Percentiles rank a stretch among this genome's conserved stretches.
Conservation (phyloP, 140 eudicot species). For the Cichorium intybus region DNA sequence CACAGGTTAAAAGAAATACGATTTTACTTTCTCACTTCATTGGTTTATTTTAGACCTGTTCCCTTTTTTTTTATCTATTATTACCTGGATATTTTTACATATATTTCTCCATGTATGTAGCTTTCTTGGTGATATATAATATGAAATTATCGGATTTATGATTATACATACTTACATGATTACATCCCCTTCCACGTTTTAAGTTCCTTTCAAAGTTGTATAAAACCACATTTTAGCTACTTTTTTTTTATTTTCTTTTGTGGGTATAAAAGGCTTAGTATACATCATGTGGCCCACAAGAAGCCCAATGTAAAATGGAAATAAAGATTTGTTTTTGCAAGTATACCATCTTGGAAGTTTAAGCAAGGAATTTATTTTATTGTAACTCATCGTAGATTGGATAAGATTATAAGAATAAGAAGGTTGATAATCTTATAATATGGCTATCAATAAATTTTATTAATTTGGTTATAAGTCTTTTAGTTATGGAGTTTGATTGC, state of each 20-base stretch:
- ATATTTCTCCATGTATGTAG: conserved; percentile 28
- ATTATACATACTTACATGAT: conserved; percentile 8
- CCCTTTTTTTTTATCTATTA: conserved; percentile 12
- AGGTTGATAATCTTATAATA: too few relatives aligned
- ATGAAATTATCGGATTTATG: conserved; percentile 12
- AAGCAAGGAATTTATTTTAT: too few relatives aligned
- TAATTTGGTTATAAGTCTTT: too few relatives aligned
- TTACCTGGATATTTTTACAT: conserved; percentile 27
- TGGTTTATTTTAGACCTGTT: conserved; percentile 20
- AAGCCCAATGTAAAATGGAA: too few relatives aligned
- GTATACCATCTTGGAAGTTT: too few relatives aligned
- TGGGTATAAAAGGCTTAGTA: too few relatives aligned
- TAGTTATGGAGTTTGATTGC: too few relatives aligned
- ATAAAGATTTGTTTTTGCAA: too few relatives aligned
- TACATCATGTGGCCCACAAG: too few relatives aligned
- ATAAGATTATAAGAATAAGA: too few relatives aligned
- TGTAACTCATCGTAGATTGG: too few relatives aligned
- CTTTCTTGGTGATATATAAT: conserved; percentile 27
- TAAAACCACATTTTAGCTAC: not conserved
- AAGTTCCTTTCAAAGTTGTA: not conserved
- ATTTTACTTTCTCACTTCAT: conserved; percentile 19
- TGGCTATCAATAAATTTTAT: too few relatives aligned
- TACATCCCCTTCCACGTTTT: not conserved
- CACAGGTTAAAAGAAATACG: conserved; percentile 39
- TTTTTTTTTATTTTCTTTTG: not conserved